A percentile compares a stretch with the other conserved stretches of the same genome.
These are phyloP conservation scores for Hippophae rhamnoides DNA, from an alignment of 306 rosid genomes.

Conservation along the genomic window DNA sequence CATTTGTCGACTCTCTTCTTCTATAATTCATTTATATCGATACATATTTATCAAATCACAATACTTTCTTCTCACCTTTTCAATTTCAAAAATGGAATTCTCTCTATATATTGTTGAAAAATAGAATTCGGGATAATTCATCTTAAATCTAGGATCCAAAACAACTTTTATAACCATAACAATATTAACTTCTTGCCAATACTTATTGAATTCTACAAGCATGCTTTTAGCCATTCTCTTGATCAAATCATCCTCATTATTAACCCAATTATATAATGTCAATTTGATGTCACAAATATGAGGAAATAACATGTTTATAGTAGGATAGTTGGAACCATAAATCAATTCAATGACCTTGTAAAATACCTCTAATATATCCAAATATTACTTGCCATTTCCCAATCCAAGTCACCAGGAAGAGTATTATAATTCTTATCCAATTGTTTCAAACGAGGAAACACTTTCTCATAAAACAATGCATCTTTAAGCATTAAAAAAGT, in stretches of 20 bases:
- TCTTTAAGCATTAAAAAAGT: neutral
- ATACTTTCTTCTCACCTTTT: too few relatives aligned
- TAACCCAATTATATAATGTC: neutral
- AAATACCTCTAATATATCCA: neutral
- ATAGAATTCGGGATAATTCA: too few relatives aligned
- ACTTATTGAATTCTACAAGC: too few relatives aligned
- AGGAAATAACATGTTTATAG: neutral
- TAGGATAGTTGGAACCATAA: neutral
- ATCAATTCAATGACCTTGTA: neutral
- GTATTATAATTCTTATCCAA: neutral
- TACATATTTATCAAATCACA: neutral
- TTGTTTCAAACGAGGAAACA: neutral
- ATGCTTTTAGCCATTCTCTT: neutral
- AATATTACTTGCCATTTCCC: neutral
- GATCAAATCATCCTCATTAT: neutral
- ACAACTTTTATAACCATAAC: too few relatives aligned
- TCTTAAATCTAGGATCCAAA: too few relatives aligned
- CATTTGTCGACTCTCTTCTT: neutral
- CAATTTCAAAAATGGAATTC: neutral
- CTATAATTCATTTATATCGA: neutral
- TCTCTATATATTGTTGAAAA: neutral
- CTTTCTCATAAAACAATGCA: neutral
- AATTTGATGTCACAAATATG: conserved; percentile 5
- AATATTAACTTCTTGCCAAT: too few relatives aligned
- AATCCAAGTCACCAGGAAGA: neutral